Evolutionary conservation across 2,329 filamentous ascomycete genomes (phyloP), one percentile per base, ranked within the genome.

Genomic region (Penicillium sp.): DNA sequence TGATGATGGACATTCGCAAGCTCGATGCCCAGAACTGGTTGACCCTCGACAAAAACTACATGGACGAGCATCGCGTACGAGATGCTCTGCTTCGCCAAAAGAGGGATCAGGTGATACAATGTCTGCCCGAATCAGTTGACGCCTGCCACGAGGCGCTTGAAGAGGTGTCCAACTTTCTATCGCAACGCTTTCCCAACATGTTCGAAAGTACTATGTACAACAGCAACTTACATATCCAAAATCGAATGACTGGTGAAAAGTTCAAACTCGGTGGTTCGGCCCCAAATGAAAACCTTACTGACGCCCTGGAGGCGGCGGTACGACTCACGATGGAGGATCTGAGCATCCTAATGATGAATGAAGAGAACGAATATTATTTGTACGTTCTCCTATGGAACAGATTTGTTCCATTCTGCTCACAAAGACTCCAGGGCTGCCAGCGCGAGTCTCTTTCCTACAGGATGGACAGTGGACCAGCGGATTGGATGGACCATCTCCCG

Each of bases 241-340:
- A 81, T 52, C 69, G 72, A 31, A 65, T 76, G 43, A 79, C 74
- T 0, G 65, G 67, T 12, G 78, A 81, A 46, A 70, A 65, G 15
- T 80, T 77, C 54, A 55, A 63, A 0, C 65, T 80, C 31, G 69
- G 69, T 1, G 64, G 60, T 3, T 61, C 50, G 4, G 42, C 26
- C 12, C 10, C 49, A 10, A 44, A 66, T 2, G 69, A 65, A 26
- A 59, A 65, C 28, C 64, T 66, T 26, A 60, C 70, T 6, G 71
- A 77, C 44, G 76, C 79, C 1, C 64, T 82, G n/a, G 80, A 81
- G 53, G 66, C 77, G 13, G 76, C 76, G 9, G 79, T 78, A 0
- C 70, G 78, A 44, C 64, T 82, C 16, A 74, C 75, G 1, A 77
- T 76, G 74, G 79, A 81, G 60, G 80, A 82, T 54, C 72, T 82